Evolutionary conservation across 805 yeast genomes (phyloP), one percentile per base, ranked within the genome.

Genomic region (Candida patagonica): DNA sequence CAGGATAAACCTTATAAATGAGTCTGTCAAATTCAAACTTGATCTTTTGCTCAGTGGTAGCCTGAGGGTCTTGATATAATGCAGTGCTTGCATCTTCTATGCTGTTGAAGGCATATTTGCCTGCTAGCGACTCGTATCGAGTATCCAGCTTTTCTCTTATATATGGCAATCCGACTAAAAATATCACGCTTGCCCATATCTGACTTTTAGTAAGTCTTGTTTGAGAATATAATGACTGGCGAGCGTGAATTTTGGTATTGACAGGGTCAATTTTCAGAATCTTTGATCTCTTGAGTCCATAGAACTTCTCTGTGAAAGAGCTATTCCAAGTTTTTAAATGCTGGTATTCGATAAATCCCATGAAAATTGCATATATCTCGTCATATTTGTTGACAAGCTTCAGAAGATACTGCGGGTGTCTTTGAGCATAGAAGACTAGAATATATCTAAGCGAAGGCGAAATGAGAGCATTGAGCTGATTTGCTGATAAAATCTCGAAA

Each of bases 251-350:
- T 13, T 52, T 45, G 12, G 63, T 46, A 13, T 39, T 45, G 9
- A 55, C 46, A 1, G 61, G 54, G 4, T 36, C 35, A 27, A 52
- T 46, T 7, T 49, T 48, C 19, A 66, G 54, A 26, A 47, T 47
- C 4, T 58, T 49, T 6, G 72, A 71, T 35, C 94, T 66, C 54
- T 86, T 86, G 47, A 89, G 61, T 1, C 96, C 97, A 55, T 89
- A 89, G 55, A 89, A 89, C 54, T 83, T 82, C 57, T 89, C 96
- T 0, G 94, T 85, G 53, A 89, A 85, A 2, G 92, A 75, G 0
- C 94, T 75, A 52, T 84, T 88, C 85, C 92, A 83, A 36, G 67
- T 66, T 38, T 65, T 71, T 36, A 89, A 58, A 49, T 79, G 83
- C 45, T 72, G 69, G 66, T 76, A 76, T 57, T 92, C 96, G 1